These are phyloP conservation scores for Hymenoscyphus fructigenus DNA, from an alignment of 2,329 filamentous ascomycete genomes.

Conservation along the genomic window DNA sequence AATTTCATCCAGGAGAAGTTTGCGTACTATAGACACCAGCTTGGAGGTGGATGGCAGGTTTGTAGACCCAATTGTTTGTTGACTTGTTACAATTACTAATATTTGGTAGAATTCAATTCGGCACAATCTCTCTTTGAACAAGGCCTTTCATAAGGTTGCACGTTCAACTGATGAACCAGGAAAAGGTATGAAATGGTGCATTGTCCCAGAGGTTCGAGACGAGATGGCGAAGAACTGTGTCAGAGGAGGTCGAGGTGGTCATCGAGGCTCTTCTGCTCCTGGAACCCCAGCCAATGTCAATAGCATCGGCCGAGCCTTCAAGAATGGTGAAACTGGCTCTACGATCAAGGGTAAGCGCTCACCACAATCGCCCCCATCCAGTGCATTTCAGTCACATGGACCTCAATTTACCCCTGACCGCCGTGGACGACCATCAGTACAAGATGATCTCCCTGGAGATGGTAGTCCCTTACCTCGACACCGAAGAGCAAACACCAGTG, in stretches of 20 bases:
- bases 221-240: conserved; percentile 68
- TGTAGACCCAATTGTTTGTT: conserved; percentile 36
- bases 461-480: conserved; percentile 61
- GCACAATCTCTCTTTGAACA: conserved; percentile 93
- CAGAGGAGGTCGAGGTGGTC: conserved; percentile 60
- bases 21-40: conserved; percentile 83
- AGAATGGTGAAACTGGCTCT: conserved; percentile 53
- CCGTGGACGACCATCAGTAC: conserved; percentile 44
- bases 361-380: conserved; percentile 55
- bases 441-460: conserved; percentile 41
- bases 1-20: conserved; percentile 89
- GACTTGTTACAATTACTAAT: conserved; percentile 29
- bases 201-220: conserved; percentile 78
- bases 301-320: conserved; percentile 59
- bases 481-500: conserved; percentile 45
- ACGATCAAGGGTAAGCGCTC: conserved; percentile 58
- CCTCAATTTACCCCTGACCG: conserved; percentile 59
- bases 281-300: conserved; percentile 61
- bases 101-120: conserved; percentile 79
- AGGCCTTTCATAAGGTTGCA: conserved; percentile 90
- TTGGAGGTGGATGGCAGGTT: conserved; percentile 83
- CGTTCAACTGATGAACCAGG: conserved; percentile 92
- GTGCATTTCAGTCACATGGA: conserved; percentile 45
- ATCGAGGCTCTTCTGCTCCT: conserved; percentile 67
- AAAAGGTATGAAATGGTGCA: conserved; percentile 99